phyloP scores from a whole-genome alignment of 129 eudicot species.

The Saposhnikovia divaricata region DNA sequence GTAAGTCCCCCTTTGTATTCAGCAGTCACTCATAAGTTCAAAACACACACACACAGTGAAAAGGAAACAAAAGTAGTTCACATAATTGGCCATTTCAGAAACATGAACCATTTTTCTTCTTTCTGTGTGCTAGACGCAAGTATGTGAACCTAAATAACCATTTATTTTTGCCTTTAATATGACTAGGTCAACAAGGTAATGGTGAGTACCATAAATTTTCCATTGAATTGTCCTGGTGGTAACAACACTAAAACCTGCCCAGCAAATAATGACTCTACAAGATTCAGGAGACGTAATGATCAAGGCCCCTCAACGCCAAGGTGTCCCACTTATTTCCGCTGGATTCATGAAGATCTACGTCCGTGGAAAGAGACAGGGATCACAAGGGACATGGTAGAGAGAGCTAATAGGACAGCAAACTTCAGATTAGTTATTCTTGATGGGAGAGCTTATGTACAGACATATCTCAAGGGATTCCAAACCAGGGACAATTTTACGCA shows the following conservation, averaged over 20 bases:
- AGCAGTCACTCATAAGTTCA: background rate
- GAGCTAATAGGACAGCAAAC: background rate
- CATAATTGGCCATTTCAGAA: background rate
- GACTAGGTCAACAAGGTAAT: constrained; percentile 1
- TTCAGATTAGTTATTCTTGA: background rate
- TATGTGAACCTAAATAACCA: background rate
- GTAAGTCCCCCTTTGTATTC: background rate
- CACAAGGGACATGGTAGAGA: background rate
- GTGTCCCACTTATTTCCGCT: constrained; percentile 6
- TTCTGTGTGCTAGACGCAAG: background rate
- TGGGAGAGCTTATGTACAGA: background rate
- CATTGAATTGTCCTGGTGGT: background rate
- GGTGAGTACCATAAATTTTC: background rate
- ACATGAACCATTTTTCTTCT: background rate
- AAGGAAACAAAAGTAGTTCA: background rate
- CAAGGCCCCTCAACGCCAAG: background rate
- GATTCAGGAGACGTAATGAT: background rate
- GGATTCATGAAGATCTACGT: constrained; percentile 11
- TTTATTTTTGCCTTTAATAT: background rate
- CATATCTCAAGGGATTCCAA: background rate
- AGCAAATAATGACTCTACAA: background rate
- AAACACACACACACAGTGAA: background rate
- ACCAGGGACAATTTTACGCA: constrained; percentile 5
- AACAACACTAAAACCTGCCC: constrained; percentile 11
- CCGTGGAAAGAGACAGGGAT: constrained; percentile 8